Percentiles rank a stretch among this genome's conserved stretches.
Conservation (phyloP, 2,329 filamentous ascomycete genomes). For the Lachnellula hyalina region DNA sequence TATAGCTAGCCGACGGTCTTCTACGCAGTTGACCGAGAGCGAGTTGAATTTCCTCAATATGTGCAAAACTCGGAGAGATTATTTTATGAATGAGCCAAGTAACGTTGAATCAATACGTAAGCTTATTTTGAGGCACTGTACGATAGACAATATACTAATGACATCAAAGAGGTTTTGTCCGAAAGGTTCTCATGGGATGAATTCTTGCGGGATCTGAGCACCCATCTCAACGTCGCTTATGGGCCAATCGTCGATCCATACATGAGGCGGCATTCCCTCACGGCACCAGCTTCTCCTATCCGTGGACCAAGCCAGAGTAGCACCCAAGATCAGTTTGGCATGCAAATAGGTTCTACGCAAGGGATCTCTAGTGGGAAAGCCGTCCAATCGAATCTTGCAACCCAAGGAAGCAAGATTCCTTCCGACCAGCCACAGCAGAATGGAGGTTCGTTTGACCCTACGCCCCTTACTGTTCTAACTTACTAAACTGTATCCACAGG, state of each 20-base stretch:
- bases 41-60: constrained; percentile 56
- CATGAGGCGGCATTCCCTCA: constrained; percentile 32
- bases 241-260: constrained; percentile 45
- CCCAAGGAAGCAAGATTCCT: no score
- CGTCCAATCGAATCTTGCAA: no score
- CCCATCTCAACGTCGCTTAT: constrained; percentile 53
- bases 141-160: constrained; percentile 7
- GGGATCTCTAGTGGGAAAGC: no score
- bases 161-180: constrained; percentile 37
- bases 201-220: constrained; percentile 53
- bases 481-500: neutral
- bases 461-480: neutral
- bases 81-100: constrained; percentile 49
- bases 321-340: neutral
- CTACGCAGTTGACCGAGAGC: constrained; percentile 48
- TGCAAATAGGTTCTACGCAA: neutral
- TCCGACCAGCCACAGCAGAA: constrained; percentile 6
- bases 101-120: constrained; percentile 35
- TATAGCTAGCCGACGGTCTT: constrained; percentile 49
- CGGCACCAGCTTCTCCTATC: constrained; percentile 17
- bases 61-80: constrained; percentile 48
- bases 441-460: constrained; percentile 8
- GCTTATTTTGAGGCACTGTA: constrained; percentile 25
- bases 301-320: neutral
- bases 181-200: constrained; percentile 60